Conservation (phyloP, 345 rosid genomes). For the Bruguiera parviflora region DNA sequence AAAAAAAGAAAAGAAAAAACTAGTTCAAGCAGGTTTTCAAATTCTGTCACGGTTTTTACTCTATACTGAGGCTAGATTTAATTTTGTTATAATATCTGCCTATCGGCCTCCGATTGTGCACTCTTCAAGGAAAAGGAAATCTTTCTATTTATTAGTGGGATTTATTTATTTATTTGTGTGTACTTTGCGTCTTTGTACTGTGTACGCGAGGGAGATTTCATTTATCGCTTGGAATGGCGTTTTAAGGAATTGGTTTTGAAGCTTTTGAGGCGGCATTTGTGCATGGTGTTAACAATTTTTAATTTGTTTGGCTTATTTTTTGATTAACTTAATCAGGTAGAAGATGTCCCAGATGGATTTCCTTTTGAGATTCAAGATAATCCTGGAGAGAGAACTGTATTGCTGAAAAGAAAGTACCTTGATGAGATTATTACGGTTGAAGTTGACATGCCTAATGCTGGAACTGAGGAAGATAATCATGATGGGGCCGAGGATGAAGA, state of each 20-base stretch:
- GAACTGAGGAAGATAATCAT: constrained; percentile 22
- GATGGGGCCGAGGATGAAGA: constrained; percentile 20
- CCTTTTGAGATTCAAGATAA: constrained; percentile 52
- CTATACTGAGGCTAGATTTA: too few relatives aligned
- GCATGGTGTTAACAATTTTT: too few relatives aligned
- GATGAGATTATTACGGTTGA: constrained; percentile 52
- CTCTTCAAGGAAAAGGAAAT: not conserved
- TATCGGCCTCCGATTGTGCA: too few relatives aligned
- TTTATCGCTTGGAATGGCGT: too few relatives aligned
- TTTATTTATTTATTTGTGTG: too few relatives aligned
- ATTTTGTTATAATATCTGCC: too few relatives aligned
- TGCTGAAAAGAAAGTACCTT: constrained; percentile 37
- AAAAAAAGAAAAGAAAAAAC: too few relatives aligned
- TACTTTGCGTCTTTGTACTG: too few relatives aligned
- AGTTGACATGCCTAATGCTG: constrained; percentile 38
- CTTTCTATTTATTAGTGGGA: too few relatives aligned
- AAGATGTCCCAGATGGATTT: constrained; percentile 41
- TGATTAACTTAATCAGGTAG: constrained; percentile 9
- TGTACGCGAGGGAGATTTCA: too few relatives aligned
- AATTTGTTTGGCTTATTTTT: not conserved
- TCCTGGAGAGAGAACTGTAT: constrained; percentile 51
- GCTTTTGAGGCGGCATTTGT: not conserved
- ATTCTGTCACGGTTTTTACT: too few relatives aligned
- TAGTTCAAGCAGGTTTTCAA: too few relatives aligned
- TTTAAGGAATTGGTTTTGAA: not conserved